Evolutionary conservation across 495 filamentous ascomycete genomes (phyloP).

Genomic region (Aspergillus kassunensis): DNA sequence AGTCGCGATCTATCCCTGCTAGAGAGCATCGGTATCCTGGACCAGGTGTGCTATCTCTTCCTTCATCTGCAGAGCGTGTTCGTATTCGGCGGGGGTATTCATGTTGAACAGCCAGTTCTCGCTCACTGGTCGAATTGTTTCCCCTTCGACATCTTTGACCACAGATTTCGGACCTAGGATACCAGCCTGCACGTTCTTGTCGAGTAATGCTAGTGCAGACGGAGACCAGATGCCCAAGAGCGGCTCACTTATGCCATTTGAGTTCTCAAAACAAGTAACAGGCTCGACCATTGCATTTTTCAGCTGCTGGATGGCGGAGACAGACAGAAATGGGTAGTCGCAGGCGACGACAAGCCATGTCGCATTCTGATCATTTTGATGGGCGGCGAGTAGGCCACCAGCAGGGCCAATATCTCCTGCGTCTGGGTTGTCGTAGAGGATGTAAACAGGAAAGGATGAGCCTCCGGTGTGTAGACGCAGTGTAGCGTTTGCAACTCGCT

Average conservation of each 20-base stretch:
- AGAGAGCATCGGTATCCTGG: neutral
- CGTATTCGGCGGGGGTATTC: constrained; percentile 20
- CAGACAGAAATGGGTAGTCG: constrained; percentile 22
- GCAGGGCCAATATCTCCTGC: constrained; percentile 16
- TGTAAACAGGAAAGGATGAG: neutral
- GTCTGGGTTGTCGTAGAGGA: neutral
- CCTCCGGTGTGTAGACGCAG: neutral
- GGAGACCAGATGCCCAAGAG: constrained; percentile 22
- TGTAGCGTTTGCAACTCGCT: neutral
- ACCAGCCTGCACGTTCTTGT: constrained; percentile 14
- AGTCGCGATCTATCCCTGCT: constrained; percentile 2
- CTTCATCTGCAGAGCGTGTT: constrained; percentile 9
- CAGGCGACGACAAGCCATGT: constrained; percentile 25
- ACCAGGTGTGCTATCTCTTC: neutral
- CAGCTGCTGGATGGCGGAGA: constrained; percentile 16
- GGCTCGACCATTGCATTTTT: constrained; percentile 7
- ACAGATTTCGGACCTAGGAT: constrained; percentile 16
- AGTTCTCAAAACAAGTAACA: constrained; percentile 23
- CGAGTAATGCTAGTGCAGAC: constrained; percentile 11
- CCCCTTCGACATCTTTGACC: constrained; percentile 13
- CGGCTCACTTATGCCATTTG: constrained; percentile 19
- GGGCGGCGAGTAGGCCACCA: constrained; percentile 23
- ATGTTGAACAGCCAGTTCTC: constrained; percentile 19
- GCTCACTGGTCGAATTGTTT: constrained; percentile 13
- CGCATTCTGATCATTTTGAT: constrained; percentile 11